These are phyloP conservation scores for Physcomitrium patens DNA, from an alignment of 225 moss, liverwort and hornwort species.

Conservation along the genomic window DNA sequence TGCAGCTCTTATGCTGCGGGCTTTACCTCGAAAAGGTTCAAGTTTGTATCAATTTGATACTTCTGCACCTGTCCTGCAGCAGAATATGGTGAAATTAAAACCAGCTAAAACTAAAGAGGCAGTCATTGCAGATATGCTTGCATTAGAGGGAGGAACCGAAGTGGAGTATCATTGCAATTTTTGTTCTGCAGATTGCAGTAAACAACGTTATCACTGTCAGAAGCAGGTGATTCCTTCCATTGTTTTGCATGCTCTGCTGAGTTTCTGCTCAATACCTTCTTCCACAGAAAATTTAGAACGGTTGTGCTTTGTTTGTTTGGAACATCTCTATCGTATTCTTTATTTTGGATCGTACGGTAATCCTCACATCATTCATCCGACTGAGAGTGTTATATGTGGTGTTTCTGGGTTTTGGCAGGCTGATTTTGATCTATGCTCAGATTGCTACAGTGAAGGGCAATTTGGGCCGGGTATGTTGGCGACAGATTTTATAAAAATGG, in stretches of 20 bases:
- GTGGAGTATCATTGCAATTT: conserved; percentile 95
- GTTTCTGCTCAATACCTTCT: not conserved
- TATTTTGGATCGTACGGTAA: not conserved
- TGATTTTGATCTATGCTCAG: conserved; percentile 97
- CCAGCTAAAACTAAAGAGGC: conserved; percentile 38
- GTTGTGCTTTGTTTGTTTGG: conserved; percentile 12
- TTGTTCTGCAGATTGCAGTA: conserved; percentile 93
- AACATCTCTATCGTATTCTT: conserved; percentile 1
- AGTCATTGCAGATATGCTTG: conserved; percentile 79
- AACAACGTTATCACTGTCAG: conserved; percentile 98
- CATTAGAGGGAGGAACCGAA: conserved; percentile 66
- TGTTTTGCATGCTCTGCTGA: not conserved
- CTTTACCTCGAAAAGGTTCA: conserved; percentile 67
- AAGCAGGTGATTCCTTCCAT: conserved; percentile 72
- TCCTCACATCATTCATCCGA: not conserved
- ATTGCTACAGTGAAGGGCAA: conserved; percentile 84
- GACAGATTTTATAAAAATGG: conserved; percentile 95
- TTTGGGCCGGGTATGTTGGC: conserved; percentile 86
- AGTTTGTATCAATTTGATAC: conserved; percentile 84
- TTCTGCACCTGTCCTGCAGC: conserved; percentile 52
- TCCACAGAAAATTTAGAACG: not conserved
- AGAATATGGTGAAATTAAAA: conserved; percentile 39
- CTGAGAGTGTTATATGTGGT: conserved; percentile 18
- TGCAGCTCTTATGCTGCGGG: conserved; percentile 54
- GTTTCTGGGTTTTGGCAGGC: conserved; percentile 68